Base-by-base conservation (phyloP, 2,329 filamentous ascomycete species). In the Pseudogymnoascus sp. region DNA sequence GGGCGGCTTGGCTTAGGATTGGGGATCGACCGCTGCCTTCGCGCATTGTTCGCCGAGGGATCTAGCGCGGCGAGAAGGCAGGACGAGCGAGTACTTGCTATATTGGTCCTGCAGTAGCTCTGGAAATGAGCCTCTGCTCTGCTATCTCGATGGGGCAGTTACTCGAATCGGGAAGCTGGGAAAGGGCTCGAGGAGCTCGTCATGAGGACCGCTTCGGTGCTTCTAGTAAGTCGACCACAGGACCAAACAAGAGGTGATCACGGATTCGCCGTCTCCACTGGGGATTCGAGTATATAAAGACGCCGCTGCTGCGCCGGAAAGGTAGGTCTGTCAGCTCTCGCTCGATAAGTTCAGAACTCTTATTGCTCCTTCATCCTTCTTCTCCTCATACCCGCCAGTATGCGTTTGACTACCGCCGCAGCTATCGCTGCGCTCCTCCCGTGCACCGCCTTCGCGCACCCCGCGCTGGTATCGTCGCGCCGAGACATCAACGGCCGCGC, bases 391-490 rank as follows among this genome's bases (percentile, higher is more conserved):
- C 2, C 2, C 14, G 26, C 46, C 24, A 37, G 10, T 37, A 53
- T 53, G 46, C 46, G 46, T 53, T 53, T 53, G 46, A 53, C 46
- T 16, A 53, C 46, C 46, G 46, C 46, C 46, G 46, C 46, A 14
- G 46, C 46, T 7, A 24, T 53, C 46, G 46, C 31, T 11, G 46
- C 46, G 46, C 46, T 53, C 5, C 46, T 53, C 46, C 46, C 46
- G 6, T 14, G 7, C 46, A 53, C 46, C 5, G 26, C 46, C 2
- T n/a, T 53, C 3, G 46, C 46, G 4, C 46, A 53, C 46, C 46
- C 46, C 10, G 46, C 46, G 16, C 24, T 31, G 24, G 46, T 31
- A 24, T 53, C 46, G 14, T 53, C 46, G 14, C 46, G 46, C 14
- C 7, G 46, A 2, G 46, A 53, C 26, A 28, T 53, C 46, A 53